Evolutionary conservation across 1,139 yeast species (phyloP), one percentile per base, ranked within the genome.

Genomic region (Yamadazyma conglobata): DNA sequence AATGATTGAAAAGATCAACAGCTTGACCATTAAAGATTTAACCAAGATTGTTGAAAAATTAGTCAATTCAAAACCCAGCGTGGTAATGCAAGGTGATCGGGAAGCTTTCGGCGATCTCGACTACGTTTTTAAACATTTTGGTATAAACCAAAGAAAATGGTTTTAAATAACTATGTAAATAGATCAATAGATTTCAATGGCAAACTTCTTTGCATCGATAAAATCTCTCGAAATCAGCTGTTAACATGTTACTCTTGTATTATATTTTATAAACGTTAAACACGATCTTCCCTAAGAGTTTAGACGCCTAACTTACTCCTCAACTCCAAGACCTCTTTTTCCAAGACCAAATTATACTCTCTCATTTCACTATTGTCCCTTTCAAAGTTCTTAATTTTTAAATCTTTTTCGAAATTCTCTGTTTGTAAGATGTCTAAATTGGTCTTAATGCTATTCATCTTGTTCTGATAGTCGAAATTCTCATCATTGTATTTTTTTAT

Each of bases 31-130:
- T 3, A 59, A 60, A 3, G 96, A 89, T 52, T 69, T 91, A 30
- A 73, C 74, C 37, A 62, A 76, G 6, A 89, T 87, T 2, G 95
- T 96, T 3, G 75, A 74, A 48, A 73, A 79, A 38, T 79, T 91
- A 2, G 67, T 91, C 28, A 81, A 91, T 0, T 87, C 91, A 4
- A 65, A 60, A 39, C 93, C 97, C 10, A 83, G 95, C 1, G 66
- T 88, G 22, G 93, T 87, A 5, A 77, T 87, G 69, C 95, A 88
- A 62, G 98, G 97, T 34, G 80, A 84, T 37, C 73, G 94, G 46
- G 86, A 77, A 28, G 64, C 75, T 8, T 86, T 89, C 56, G 97
- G 97, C 10, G 96, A 91, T 54, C 79, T 89, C 17, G 77, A 74
- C 24, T 73, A 62, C 12, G 77, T 80, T 17, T 64, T 87, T 40